Evolutionary conservation across 2,329 filamentous ascomycete species (phyloP), one percentile per base, ranked within the genome.

Genomic region (Fusarium transvaalense): DNA sequence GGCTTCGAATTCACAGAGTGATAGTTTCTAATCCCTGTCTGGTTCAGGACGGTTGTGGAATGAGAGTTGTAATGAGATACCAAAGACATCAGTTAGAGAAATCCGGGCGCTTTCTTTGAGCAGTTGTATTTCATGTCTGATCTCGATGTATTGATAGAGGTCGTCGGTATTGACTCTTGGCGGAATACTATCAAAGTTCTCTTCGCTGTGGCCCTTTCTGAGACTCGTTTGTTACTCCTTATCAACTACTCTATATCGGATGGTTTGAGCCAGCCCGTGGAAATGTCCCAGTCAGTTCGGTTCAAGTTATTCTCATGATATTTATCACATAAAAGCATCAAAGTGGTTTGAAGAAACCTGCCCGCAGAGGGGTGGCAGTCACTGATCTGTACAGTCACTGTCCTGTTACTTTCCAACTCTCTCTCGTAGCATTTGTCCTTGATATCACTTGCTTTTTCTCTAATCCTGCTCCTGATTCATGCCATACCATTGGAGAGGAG

Each of bases 401-500:
- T n/a, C 25, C 25, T 4, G 12, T 21, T 31, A 19, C 14, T 12
- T 19, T 27, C 5, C n/a, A n/a, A 31, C 42, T 21, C n/a, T 31
- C 12, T 31, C 27, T 13, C n/a, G 8, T 31, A 3, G 5, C 6
- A 14, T 19, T 45, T 2, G 5, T 31, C 31, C 25, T 21, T 19
- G 4, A 19, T 19, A 31, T 14, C 7, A 10, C 4, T 17, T 27
- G 12, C 12, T 19, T 5, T 31, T 12, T 31, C 12, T 45, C 29
- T 12, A 10, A 8, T 29, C 13, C 8, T 14, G 13, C 6, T 29
- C 3, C 6, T 4, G 7, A 10, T 19, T 6, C 13, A 2, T n/a
- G 10, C 3, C 5, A 29, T 5, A 7, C 2, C 2, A 13, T 8
- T 17, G 15, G 23, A 13, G 10, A 4, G 10, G 3, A 17, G 13